Conservation (phyloP, 257 asterid genomes). For the Jacaranda copaia region DNA sequence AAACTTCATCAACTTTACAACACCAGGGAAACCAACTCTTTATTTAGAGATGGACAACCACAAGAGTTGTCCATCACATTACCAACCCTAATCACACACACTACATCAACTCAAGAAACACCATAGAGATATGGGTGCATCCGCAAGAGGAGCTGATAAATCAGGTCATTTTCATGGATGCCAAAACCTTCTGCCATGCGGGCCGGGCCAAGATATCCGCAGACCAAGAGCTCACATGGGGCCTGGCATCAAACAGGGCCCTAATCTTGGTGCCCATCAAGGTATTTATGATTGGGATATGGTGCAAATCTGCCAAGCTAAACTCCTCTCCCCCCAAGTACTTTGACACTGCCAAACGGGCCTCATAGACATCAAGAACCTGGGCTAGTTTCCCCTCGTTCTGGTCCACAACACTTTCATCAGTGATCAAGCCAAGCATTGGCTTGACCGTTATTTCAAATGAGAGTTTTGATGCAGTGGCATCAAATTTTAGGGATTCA, state of each 20-base stretch:
- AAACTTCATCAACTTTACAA: neutral
- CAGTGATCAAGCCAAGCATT: constrained; percentile 40
- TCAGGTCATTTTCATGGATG: constrained; percentile 15
- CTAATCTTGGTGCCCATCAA: constrained; percentile 46
- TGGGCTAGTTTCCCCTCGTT: constrained; percentile 40
- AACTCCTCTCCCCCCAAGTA: constrained; percentile 60
- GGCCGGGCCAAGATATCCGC: constrained; percentile 59
- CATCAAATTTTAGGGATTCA: constrained; percentile 53
- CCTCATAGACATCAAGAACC: constrained; percentile 59
- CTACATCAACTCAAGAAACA: too few species aligned
- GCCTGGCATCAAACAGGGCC: constrained; percentile 49
- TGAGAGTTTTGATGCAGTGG: constrained; percentile 36
- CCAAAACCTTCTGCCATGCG: constrained; percentile 54
- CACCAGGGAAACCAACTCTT: neutral
- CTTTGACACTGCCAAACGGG: constrained; percentile 46
- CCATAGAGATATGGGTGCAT: too few species aligned
- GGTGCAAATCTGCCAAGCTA: constrained; percentile 60
- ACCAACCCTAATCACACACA: too few species aligned
- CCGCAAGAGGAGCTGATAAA: neutral
- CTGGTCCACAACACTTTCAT: constrained; percentile 49
- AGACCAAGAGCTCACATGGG: constrained; percentile 51
- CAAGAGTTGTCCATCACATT: too few species aligned
- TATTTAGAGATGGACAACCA: neutral
- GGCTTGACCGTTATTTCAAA: constrained; percentile 51
- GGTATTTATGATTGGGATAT: constrained; percentile 46